Evolutionary conservation across 768 basidiomycete species (phyloP).

Genomic region (Xerocomellus dryophilus): DNA sequence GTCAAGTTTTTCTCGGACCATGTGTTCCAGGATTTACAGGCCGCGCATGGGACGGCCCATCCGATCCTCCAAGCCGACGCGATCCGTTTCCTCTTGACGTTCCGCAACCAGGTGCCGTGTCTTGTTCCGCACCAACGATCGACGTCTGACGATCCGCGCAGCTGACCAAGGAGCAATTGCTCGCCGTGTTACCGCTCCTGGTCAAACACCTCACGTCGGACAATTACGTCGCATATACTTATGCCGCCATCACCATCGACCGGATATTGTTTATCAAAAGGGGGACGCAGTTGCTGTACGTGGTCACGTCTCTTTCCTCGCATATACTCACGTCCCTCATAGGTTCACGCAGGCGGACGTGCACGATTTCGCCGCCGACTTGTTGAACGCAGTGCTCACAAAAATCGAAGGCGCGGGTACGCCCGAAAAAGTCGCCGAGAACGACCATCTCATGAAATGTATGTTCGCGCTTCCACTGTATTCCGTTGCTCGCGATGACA

Average conservation of each 20-base stretch:
- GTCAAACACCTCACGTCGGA: conserved; percentile 75
- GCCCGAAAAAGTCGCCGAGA: conserved; percentile 93
- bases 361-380: conserved; percentile 71
- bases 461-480: conserved; percentile 20
- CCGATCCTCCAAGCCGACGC: conserved; percentile 95
- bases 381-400: conserved; percentile 67
- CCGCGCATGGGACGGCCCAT: conserved; percentile 63
- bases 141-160: conserved; percentile 28
- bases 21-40: conserved; percentile 82
- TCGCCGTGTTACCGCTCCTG: conserved; percentile 86
- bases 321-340: background rate
- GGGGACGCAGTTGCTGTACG: conserved; percentile 69
- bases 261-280: conserved; percentile 89
- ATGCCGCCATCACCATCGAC: conserved; percentile 98
- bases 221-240: conserved; percentile 93
- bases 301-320: conserved; percentile 2
- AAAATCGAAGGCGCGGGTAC: conserved; percentile 78
- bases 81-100: conserved; percentile 90
- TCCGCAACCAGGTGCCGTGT: conserved; percentile 82
- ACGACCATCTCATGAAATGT: conserved; percentile 99
- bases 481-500: background rate
- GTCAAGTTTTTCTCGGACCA: conserved; percentile 94
- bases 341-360: conserved; percentile 90
- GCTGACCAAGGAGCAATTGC: conserved; percentile 91
- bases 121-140: background rate